A percentile compares a stretch with the other conserved stretches of the same genome.
Conservation (phyloP, 768 basidiomycete genomes). For the Hydnomerulius pinastri region DNA sequence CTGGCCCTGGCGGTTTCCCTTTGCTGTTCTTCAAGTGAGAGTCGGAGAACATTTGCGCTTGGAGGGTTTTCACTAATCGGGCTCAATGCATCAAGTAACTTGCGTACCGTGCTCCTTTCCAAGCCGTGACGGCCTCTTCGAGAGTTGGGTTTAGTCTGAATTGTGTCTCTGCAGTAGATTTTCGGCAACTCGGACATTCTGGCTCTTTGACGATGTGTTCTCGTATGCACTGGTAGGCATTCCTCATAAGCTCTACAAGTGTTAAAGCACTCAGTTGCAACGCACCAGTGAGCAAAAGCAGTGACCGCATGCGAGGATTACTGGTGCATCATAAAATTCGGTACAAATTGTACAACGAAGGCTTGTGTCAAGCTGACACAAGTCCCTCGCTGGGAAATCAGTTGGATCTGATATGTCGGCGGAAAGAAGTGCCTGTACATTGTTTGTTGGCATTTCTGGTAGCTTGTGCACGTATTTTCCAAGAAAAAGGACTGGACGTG, state of each 20-base stretch:
- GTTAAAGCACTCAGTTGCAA: slow-evolving; percentile 3
- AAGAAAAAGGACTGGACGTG: slow-evolving; percentile 7
- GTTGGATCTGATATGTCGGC: slow-evolving; percentile 59
- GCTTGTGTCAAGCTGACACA: slow-evolving; percentile 62
- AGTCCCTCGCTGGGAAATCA: slow-evolving; percentile 66
- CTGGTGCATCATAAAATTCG: slow-evolving; percentile 72
- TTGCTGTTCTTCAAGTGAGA: slow-evolving; percentile 38
- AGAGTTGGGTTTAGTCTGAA: slow-evolving; percentile 69
- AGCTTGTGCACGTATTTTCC: not conserved
- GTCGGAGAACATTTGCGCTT: slow-evolving; percentile 46
- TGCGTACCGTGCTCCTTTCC: slow-evolving; percentile 67
- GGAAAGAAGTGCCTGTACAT: slow-evolving; percentile 30
- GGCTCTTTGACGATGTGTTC: slow-evolving; percentile 55
- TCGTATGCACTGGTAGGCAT: slow-evolving; percentile 63
- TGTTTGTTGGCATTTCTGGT: slow-evolving; percentile 29
- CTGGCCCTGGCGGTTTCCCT: slow-evolving; percentile 8
- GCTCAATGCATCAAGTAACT: not conserved
- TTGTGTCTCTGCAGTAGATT: slow-evolving; percentile 56
- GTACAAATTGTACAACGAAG: slow-evolving; percentile 77
- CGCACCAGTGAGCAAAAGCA: slow-evolving; percentile 79
- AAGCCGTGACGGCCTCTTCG: slow-evolving; percentile 70
- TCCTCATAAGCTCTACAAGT: slow-evolving; percentile 5
- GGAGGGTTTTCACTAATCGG: not conserved
- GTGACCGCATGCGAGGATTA: slow-evolving; percentile 75
- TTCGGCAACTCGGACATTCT: slow-evolving; percentile 75